Conservation (phyloP, 176 grass and related monocot species). For the Aegilops bicornis region DNA sequence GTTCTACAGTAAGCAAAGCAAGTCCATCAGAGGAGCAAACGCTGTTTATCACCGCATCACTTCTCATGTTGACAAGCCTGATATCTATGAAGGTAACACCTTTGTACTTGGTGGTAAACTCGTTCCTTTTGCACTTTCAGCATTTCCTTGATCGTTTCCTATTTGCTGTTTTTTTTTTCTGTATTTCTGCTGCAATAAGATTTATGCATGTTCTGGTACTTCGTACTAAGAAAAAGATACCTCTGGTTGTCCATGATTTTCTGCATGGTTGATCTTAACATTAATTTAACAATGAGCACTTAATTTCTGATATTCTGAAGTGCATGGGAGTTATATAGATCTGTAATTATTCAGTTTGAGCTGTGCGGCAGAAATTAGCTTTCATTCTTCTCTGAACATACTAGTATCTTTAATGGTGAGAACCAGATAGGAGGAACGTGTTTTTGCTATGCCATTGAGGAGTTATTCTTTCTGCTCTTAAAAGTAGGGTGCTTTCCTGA, state of each 20-base stretch:
- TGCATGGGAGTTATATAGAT: not conserved
- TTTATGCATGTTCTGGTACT: not conserved
- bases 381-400: not conserved
- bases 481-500: not conserved
- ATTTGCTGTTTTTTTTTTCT: conserved; percentile 16
- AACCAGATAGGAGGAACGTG: not conserved
- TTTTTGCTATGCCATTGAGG: not conserved
- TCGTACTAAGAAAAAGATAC: not conserved
- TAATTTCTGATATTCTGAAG: not conserved
- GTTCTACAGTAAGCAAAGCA: conserved; percentile 99
- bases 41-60: conserved; percentile 75
- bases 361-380: conserved; percentile 13
- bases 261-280: not conserved
- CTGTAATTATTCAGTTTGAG: not conserved
- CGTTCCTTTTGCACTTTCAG: conserved; percentile 17
- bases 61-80: conserved; percentile 75
- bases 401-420: conserved; percentile 16
- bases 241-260: conserved; percentile 4
- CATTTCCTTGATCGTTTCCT: conserved; percentile 5
- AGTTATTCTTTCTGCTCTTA: not conserved
- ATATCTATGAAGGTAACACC: conserved; percentile 84
- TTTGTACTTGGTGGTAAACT: conserved; percentile 26
- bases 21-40: conserved; percentile 91
- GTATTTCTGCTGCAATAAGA: not conserved
- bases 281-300: conserved; percentile 1